A percentile compares a stretch with the other conserved stretches of the same genome.
phyloP scores from a whole-genome alignment of 148 eudicot genomes.

The Agrostemma githago region DNA sequence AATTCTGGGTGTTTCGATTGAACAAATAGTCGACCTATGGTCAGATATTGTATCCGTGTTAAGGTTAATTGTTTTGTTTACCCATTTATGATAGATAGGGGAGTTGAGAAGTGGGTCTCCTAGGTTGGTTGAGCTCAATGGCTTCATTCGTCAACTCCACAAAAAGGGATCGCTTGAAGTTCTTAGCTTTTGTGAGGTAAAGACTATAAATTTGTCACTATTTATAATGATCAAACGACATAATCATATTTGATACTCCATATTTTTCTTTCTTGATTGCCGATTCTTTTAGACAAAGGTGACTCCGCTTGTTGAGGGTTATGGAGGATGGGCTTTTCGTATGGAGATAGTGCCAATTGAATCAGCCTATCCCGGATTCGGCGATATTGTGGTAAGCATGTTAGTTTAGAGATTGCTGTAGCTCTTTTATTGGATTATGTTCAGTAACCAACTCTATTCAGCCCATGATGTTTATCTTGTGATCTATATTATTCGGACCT shows the following conservation, averaged over 20 bases:
- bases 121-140: constrained; percentile 83
- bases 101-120: constrained; percentile 99
- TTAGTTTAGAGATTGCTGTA: constrained; percentile 4
- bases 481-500: neutral
- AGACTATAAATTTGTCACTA: neutral
- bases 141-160: constrained; percentile 70
- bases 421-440: neutral
- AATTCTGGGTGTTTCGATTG: neutral
- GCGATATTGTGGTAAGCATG: constrained; percentile 91
- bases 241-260: neutral
- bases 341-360: constrained; percentile 96
- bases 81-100: constrained; percentile 53
- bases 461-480: neutral
- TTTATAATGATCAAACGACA: neutral
- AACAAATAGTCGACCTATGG: neutral
- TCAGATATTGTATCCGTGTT: constrained; percentile 8
- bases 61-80: neutral
- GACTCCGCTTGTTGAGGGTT: constrained; percentile 97
- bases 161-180: constrained; percentile 75
- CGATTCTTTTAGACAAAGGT: constrained; percentile 70
- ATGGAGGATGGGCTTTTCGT: constrained; percentile 98
- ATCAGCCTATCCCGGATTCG: constrained; percentile 98
- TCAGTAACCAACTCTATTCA: neutral
- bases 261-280: constrained; percentile 10
- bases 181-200: constrained; percentile 99